Evolutionary conservation across 257 asterid species (phyloP), one percentile per base, ranked within the genome.

Genomic region (Capsicum pubescens): DNA sequence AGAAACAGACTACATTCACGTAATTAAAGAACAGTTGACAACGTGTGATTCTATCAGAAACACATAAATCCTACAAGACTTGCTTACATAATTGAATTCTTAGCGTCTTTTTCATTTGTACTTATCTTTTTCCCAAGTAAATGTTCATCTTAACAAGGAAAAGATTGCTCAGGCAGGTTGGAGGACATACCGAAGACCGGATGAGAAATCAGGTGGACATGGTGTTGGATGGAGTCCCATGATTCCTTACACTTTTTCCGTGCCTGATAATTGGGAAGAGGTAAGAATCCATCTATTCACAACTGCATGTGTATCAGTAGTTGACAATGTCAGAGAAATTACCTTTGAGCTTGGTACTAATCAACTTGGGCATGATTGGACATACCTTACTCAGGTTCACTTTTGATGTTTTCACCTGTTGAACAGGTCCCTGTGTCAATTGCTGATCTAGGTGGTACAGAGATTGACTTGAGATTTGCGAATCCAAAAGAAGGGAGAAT

Each of bases 141-240:
- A 84, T 85, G 86, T 79, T 82, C 74, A 83, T 85, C 84, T 89
- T 91, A 58, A 91, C 90, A 84, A 77, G 84, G 87, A 80, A 68
- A 63, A 84, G 84, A 89, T 36, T 90, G 92, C 88, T 92, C 97
- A 94, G 99, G 89, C 98, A 96, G 99, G 98, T 92, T 96, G 99
- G 98, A 96, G 98, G 91, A 93, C 94, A 70, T 96, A 96, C 87
- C 90, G 79, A 82, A 93, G 98, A 87, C 99, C 99, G 10, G 99
- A 94, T 13, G 99, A 96, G 55, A 96, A 94, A 85, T 94, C 98
- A 1, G 97, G 99, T 6, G 99, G 99, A 52, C 99, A 96, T 80
- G 99, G 99, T 1, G 97, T 96, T 19, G 99, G 99, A 76, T 96
- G 99, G 99, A 96, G 99, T 87, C 98, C 99, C 26, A 96, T 96